Base-by-base conservation (phyloP, 257 asterid genomes). In the Gardenia jasminoides region DNA sequence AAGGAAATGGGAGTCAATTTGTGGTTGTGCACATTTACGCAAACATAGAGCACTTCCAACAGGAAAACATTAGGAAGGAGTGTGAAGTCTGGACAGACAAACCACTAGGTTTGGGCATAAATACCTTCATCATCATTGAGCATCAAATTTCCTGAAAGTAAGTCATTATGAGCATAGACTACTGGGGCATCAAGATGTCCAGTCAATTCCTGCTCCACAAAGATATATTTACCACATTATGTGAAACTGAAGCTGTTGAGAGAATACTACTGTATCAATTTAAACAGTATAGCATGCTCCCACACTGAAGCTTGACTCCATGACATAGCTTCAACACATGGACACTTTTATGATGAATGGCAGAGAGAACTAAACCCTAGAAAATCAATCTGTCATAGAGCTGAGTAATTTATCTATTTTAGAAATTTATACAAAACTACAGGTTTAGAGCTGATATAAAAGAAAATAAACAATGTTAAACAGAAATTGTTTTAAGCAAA, bases 61-160 rank as follows among this genome's bases (percentile, higher is more conserved):
- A 30, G 43, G 70, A 75, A 59, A 44, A 43, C 31, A 52, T 36
- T 43, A 56, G 67, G 43, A 62, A 61, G 46, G 33, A 50, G 16
- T 22, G 72, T 44, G 22, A 46, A 50, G 20, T 33, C 72, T 36
- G 48, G 54, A 61, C 36, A 76, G 67, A 33, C 50, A 80, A 67
- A 65, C 20, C 71, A 82, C 36, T 74, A 54, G 76, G 79, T 33
- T 19, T 48, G 47, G 79, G 44, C 77, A 82, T 64, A 64, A 75
- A 70, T 88, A 94, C 99, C 99, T 92, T 91, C 89, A 48, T 90
- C 89, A 50, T 92, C 97, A 89, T 92, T 90, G 41, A 88, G 89
- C 99, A 95, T 95, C 87, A 93, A 83, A 82, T 95, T 95, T 82
- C 99, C 99, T 67, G 97, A 93, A 76, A 95, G 97, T 67, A 95